Conservation (phyloP, 2,329 filamentous ascomycete genomes). For the Curvularia hawaiiensis region DNA sequence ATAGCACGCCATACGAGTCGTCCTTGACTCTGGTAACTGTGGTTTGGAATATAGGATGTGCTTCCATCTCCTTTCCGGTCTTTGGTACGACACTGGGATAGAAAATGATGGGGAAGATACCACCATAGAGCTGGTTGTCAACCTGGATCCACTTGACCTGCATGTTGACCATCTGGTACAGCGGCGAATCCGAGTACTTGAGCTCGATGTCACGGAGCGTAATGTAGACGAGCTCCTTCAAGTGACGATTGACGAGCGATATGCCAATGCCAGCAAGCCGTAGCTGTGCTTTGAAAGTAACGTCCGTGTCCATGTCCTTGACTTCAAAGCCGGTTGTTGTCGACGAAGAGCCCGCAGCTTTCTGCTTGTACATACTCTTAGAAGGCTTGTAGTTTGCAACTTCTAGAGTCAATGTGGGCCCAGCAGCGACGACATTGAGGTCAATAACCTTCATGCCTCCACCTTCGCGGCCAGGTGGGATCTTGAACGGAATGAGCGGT, state of each 20-base stretch:
- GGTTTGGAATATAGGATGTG: constrained; percentile 90
- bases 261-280: constrained; percentile 89
- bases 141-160: constrained; percentile 99
- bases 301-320: constrained; percentile 85
- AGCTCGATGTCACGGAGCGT: constrained; percentile 91
- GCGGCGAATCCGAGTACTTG: constrained; percentile 87
- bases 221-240: constrained; percentile 90
- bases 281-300: constrained; percentile 87
- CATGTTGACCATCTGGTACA: constrained; percentile 89
- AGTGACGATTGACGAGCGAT: constrained; percentile 88
- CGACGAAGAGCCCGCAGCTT: constrained; percentile 61
- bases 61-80: constrained; percentile 93
- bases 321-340: constrained; percentile 83
- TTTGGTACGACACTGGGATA: constrained; percentile 98
- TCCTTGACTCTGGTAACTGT: constrained; percentile 96
- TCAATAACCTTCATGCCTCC: constrained; percentile 85
- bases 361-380: constrained; percentile 86
- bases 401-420: constrained; percentile 92
- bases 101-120: constrained; percentile 95
- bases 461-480: constrained; percentile 68
- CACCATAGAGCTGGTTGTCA: constrained; percentile 97
- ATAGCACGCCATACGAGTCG: constrained; percentile 95
- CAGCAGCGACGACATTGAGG: constrained; percentile 93
- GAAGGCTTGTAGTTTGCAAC: constrained; percentile 92
- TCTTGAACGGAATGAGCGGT: constrained; percentile 92